Evolutionary conservation across 352 stramenopile species (phyloP).

Genomic region (Plasmopara muralis): DNA sequence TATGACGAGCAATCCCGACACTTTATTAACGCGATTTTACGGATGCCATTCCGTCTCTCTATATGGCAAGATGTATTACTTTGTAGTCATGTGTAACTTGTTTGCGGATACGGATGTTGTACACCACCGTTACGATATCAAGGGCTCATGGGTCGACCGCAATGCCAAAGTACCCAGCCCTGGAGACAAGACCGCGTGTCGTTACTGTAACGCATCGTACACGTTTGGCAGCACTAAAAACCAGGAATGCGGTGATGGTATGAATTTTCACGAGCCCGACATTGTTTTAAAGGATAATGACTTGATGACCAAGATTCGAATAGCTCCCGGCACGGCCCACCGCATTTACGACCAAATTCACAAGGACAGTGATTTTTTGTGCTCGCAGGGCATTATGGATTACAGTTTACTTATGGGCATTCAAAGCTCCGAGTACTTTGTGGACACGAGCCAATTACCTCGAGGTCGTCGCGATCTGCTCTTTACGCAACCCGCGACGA

Average conservation of each 20-base stretch:
- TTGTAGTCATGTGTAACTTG: constrained; percentile 90
- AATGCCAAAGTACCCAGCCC: constrained; percentile 78
- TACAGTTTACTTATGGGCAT: constrained; percentile 90
- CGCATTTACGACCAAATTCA: constrained; percentile 86
- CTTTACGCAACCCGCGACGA: constrained; percentile 78
- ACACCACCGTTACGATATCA: constrained; percentile 89
- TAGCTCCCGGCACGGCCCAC: constrained; percentile 64
- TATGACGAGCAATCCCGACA: constrained; percentile 76
- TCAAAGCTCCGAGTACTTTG: constrained; percentile 84
- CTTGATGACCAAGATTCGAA: constrained; percentile 86
- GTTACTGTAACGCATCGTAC: constrained; percentile 84
- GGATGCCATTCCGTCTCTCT: constrained; percentile 83
- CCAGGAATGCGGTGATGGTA: constrained; percentile 75
- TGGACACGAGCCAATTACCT: constrained; percentile 68
- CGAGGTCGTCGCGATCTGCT: constrained; percentile 49
- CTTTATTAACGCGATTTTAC: constrained; percentile 85
- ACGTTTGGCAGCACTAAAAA: constrained; percentile 83
- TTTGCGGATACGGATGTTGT: constrained; percentile 83
- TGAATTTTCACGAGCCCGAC: constrained; percentile 86
- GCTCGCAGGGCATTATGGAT: constrained; percentile 88
- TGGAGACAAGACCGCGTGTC: constrained; percentile 73
- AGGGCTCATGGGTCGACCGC: constrained; percentile 85
- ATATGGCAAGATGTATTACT: constrained; percentile 90
- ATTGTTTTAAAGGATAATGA: constrained; percentile 88
- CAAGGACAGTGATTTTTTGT: constrained; percentile 85